A percentile compares a stretch with the other conserved stretches of the same genome.
Evolutionary conservation across 202 grass and related monocot species (phyloP).

Genomic region (Eragrostis tef): DNA sequence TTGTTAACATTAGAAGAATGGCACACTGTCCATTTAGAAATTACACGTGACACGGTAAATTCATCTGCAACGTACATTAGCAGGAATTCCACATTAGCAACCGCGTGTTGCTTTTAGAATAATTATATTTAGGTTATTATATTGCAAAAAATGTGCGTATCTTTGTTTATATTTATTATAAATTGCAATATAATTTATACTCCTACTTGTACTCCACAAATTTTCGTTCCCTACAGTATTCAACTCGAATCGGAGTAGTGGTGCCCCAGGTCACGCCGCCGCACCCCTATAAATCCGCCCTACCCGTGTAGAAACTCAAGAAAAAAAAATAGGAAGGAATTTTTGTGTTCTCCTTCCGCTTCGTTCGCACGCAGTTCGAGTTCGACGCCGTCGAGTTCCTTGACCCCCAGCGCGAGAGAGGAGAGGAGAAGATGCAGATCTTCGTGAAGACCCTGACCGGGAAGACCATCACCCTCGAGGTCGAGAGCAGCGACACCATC

Average conservation of each 20-base stretch:
- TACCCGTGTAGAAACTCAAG: neutral
- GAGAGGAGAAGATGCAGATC: constrained; percentile 78
- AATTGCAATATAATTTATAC: too few species aligned
- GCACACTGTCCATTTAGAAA: too few species aligned
- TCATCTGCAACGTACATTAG: too few species aligned
- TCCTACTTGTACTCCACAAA: too few species aligned
- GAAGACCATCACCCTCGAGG: constrained; percentile 89
- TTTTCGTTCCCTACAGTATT: neutral
- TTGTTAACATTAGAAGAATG: too few species aligned
- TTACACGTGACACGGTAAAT: too few species aligned
- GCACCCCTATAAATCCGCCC: constrained; percentile 30
- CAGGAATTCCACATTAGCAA: too few species aligned
- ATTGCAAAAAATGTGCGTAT: too few species aligned
- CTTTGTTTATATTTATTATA: too few species aligned
- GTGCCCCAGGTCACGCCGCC: neutral
- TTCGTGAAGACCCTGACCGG: constrained; percentile 91
- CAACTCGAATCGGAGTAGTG: neutral
- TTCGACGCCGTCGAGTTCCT: constrained; percentile 4
- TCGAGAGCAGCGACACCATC: constrained; percentile 91
- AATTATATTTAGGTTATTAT: too few species aligned
- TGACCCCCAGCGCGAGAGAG: neutral
- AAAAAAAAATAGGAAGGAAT: neutral
- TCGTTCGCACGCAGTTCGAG: constrained; percentile 44
- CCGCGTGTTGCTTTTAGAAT: too few species aligned
- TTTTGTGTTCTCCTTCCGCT: constrained; percentile 4